Evolutionary conservation across 331 rosid genomes (phyloP).

Genomic region (Quercus lobata): DNA sequence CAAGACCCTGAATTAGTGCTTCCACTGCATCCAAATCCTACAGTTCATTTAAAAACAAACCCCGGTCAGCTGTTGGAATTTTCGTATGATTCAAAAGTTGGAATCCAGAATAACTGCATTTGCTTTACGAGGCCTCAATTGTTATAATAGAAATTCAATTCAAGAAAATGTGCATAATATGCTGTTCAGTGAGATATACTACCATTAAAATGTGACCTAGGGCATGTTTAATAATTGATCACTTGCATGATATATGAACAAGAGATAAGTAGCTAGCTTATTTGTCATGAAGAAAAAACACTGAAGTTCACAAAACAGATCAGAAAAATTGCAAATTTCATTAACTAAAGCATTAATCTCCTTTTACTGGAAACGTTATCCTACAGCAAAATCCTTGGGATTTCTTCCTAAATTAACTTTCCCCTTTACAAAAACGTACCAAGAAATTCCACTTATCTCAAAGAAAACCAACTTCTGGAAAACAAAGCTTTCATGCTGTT

Average conservation of each 20-base stretch:
- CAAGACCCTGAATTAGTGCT: slow-evolving; percentile 98
- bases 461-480: neutral
- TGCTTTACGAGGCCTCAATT: neutral
- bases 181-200: neutral
- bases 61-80: neutral
- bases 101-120: neutral
- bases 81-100: slow-evolving; percentile 4
- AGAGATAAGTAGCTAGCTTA: neutral
- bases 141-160: neutral
- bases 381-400: neutral
- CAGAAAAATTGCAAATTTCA: neutral
- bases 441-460: neutral
- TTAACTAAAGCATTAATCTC: neutral
- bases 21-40: slow-evolving; percentile 99
- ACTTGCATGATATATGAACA: neutral
- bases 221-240: neutral
- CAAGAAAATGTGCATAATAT: neutral
- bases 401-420: neutral
- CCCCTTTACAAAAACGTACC: neutral
- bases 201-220: neutral
- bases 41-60: slow-evolving; percentile 9
- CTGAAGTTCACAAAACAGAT: neutral
- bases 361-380: neutral
- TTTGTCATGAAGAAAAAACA: neutral
- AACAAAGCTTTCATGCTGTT: neutral